Evolutionary conservation across 2,329 filamentous ascomycete species (phyloP).

Genomic region (Blastomyces percursus): DNA sequence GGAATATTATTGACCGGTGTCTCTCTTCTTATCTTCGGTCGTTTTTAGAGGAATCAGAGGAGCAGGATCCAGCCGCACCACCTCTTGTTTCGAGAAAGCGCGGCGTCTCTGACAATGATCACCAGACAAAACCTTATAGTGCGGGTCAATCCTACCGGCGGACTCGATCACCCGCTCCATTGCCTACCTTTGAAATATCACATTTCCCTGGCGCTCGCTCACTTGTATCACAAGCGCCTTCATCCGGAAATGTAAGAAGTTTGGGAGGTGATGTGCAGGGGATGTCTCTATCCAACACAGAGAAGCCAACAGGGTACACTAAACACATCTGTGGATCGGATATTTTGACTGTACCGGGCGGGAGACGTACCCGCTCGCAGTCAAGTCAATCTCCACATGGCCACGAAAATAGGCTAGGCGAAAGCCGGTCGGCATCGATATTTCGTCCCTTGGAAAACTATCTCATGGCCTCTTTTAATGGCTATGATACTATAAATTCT

Average conservation of each 20-base stretch:
- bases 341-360: neutral
- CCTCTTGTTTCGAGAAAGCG: slow-evolving; percentile 17
- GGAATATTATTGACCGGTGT: slow-evolving; percentile 46
- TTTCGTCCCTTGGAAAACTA: slow-evolving; percentile 73
- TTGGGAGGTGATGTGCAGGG: neutral
- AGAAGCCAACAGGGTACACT: neutral
- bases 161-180: neutral
- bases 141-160: neutral
- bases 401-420: slow-evolving; percentile 23
- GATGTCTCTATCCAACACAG: neutral
- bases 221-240: slow-evolving; percentile 6
- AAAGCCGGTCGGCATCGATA: slow-evolving; percentile 40
- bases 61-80: slow-evolving; percentile 10
- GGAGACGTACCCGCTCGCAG: slow-evolving; percentile 4
- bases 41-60: slow-evolving; percentile 23
- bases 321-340: neutral
- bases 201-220: neutral
- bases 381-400: slow-evolving; percentile 11
- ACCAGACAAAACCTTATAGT: slow-evolving; percentile 6
- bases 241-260: neutral
- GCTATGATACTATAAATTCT: slow-evolving; percentile 60
- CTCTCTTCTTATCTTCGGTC: slow-evolving; percentile 41
- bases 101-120: slow-evolving; percentile 10
- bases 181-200: neutral
- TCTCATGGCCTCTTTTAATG: slow-evolving; percentile 56